phyloP scores from a whole-genome alignment of 202 grass and related monocot genomes.

The Digitaria exilis region DNA sequence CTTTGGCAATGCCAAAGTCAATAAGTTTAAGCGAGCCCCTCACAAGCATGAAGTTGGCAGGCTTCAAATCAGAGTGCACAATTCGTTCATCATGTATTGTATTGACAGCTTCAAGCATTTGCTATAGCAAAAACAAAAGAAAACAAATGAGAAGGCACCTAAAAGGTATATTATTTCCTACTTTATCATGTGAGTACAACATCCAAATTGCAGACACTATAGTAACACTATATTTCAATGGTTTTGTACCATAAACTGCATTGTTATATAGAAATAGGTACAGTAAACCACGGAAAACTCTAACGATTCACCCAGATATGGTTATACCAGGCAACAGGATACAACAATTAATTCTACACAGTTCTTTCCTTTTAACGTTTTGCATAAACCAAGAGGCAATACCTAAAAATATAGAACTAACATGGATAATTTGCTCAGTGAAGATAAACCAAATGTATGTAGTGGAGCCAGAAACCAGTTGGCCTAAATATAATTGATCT shows the following conservation, averaged over 20 bases:
- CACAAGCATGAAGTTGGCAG: conserved; percentile 89
- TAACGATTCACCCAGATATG: no score
- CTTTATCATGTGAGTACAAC: conserved; percentile 25
- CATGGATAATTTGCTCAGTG: neutral
- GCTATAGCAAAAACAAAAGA: conserved; percentile 56
- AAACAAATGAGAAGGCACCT: conserved; percentile 1
- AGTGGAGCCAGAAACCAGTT: conserved; percentile 3
- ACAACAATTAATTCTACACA: no score
- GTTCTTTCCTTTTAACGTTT: neutral
- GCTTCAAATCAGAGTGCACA: conserved; percentile 96
- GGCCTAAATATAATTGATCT: conserved; percentile 1
- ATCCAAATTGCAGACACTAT: neutral
- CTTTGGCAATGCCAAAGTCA: conserved; percentile 97
- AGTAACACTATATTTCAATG: conserved; percentile 10
- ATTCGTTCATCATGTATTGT: conserved; percentile 93
- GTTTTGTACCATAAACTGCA: neutral
- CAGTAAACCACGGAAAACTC: no score
- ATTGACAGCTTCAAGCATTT: conserved; percentile 98
- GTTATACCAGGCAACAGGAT: neutral
- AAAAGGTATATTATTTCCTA: neutral
- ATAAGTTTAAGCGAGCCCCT: conserved; percentile 82
- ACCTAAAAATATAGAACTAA: neutral
- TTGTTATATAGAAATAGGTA: neutral
- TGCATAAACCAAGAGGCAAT: neutral
- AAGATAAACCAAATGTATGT: conserved; percentile 11